Evolutionary conservation across 139 green algal genomes (phyloP), one percentile per base, ranked within the genome.

Genomic region (Coelastrella sp.): DNA sequence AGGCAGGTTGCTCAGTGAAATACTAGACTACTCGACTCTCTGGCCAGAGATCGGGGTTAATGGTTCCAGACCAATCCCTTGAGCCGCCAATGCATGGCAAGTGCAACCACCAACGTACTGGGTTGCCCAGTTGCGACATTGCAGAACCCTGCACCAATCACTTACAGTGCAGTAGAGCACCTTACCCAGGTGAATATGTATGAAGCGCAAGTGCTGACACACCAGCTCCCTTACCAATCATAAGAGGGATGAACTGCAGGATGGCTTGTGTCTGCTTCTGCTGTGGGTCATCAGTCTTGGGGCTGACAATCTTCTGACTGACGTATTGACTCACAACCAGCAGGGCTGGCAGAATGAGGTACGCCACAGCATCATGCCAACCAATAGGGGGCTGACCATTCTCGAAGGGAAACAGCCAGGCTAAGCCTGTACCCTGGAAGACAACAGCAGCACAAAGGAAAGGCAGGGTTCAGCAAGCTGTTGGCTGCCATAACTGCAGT

Each of bases 211-310:
- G 32, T 47, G 32, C 32, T 47, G 32, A 47, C 32, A 47, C 32
- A 47, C 32, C 32, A 47, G 32, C 32, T 22, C 17, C 0, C 85
- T 80, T 90, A 98, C 96, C 97, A 81, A 99, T 97, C 96, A 99
- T 99, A 77, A 99, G 90, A 7, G 98, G 98, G 78, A 99, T 94
- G 93, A 99, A 99, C 91, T 99, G 98, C 68, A 99, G 95, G 86
- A 99, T 99, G 66, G 93, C 94, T 81, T 99, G 96, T 22, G 91
- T 94, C 88, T 96, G 92, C 91, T 97, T 89, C 91, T 97, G 93
- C n/a, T 92, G 73, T 3, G 95, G 94, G 92, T 98, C 96, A 47
- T 87, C 65, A 60, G 92, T 87, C 73, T 92, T 86, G 60, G 91
- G 90, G 8, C 77, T 92, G 19, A 99, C 94, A 66, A 98, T 96